Percentiles rank a stretch among this genome's conserved stretches.
Evolutionary conservation across 177 flowering plant genomes (phyloP).

Genomic region (Telopea speciosissima): DNA sequence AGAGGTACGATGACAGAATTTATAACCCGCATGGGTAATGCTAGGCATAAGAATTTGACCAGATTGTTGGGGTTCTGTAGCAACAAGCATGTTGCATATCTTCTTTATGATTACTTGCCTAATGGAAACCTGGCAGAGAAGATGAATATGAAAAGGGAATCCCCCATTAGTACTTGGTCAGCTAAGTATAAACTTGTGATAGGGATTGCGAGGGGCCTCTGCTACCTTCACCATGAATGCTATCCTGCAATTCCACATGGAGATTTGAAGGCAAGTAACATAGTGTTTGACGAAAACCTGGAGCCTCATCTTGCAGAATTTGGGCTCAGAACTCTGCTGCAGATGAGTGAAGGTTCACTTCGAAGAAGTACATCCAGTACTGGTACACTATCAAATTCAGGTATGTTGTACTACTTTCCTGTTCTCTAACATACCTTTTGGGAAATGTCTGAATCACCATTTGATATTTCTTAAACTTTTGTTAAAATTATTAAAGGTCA

Average conservation of each 20-base stretch:
- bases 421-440: neutral
- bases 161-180: slow-evolving; percentile 35
- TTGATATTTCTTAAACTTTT: neutral
- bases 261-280: slow-evolving; percentile 58
- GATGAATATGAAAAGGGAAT: slow-evolving; percentile 36
- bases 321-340: slow-evolving; percentile 45
- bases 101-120: slow-evolving; percentile 72
- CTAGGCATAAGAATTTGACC: slow-evolving; percentile 68
- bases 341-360: slow-evolving; percentile 28
- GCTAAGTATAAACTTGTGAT: slow-evolving; percentile 46
- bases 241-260: slow-evolving; percentile 89
- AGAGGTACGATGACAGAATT: slow-evolving; percentile 31
- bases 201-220: slow-evolving; percentile 73
- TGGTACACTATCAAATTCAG: slow-evolving; percentile 28
- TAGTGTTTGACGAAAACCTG: slow-evolving; percentile 73
- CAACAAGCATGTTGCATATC: slow-evolving; percentile 55
- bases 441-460: neutral
- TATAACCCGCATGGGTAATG: slow-evolving; percentile 51
- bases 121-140: slow-evolving; percentile 70
- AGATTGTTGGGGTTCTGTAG: slow-evolving; percentile 76
- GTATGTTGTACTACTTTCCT: slow-evolving; percentile 23
- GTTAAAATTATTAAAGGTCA: neutral
- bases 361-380: slow-evolving; percentile 21
- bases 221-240: slow-evolving; percentile 89
- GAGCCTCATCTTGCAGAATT: slow-evolving; percentile 78